A percentile compares a stretch with the other conserved stretches of the same genome.
Evolutionary conservation across 2,329 filamentous ascomycete species (phyloP).

Genomic region (Arthrobotrys iridis): DNA sequence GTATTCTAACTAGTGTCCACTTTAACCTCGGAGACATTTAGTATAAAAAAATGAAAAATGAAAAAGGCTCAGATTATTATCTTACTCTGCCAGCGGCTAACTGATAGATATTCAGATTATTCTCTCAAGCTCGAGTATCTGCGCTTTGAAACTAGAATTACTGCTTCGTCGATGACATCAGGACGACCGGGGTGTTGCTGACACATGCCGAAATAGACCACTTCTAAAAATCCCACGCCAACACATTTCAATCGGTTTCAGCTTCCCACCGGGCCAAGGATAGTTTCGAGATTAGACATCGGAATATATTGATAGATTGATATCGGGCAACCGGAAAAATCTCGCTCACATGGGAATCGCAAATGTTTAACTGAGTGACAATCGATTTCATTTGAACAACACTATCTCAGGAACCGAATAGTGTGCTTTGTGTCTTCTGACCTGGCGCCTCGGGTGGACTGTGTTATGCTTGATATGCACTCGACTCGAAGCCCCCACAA

Average conservation of each 20-base stretch:
- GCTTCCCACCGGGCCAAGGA: background rate
- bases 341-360: slow-evolving; percentile 2
- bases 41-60: background rate
- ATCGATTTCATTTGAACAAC: background rate
- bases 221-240: slow-evolving; percentile 13
- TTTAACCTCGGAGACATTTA: slow-evolving; percentile 8
- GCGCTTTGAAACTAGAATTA: slow-evolving; percentile 1
- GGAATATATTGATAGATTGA: background rate
- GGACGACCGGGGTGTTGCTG: background rate
- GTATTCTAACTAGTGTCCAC: background rate
- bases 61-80: background rate
- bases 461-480: slow-evolving; percentile 34
- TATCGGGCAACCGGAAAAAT: background rate
- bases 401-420: background rate
- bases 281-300: background rate
- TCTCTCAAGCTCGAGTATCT: slow-evolving; percentile 5
- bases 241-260: background rate
- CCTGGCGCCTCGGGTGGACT: slow-evolving; percentile 32
- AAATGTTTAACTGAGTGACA: background rate
- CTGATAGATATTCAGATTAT: slow-evolving; percentile 12
- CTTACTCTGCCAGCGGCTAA: background rate
- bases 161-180: slow-evolving; percentile 15
- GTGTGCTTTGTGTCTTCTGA: background rate
- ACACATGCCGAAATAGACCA: slow-evolving; percentile 17
- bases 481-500: too few species aligned